phyloP scores from a whole-genome alignment of 2,329 filamentous ascomycete genomes.

The Dactylellina drechsleri region DNA sequence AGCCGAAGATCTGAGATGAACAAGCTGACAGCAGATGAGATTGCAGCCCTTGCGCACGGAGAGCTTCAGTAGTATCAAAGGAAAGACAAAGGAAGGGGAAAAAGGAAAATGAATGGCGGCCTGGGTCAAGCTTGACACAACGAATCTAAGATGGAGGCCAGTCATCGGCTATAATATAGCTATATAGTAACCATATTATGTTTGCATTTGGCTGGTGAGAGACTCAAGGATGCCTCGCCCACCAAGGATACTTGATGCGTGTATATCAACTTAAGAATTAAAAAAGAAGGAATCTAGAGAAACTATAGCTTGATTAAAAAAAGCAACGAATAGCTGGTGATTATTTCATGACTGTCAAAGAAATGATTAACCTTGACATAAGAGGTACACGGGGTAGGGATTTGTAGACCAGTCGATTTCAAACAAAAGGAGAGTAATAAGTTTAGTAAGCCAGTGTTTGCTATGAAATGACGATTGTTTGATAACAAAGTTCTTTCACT shows the following conservation, averaged over 20 bases:
- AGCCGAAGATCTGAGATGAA: slow-evolving; percentile 5
- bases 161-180: slow-evolving; percentile 33
- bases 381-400: background rate
- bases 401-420: too few species aligned
- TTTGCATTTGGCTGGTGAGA: slow-evolving; percentile 1
- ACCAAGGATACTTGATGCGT: slow-evolving; percentile 18
- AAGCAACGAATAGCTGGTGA: slow-evolving; percentile 26
- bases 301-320: slow-evolving; percentile 35
- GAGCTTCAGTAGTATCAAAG: slow-evolving; percentile 21
- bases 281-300: slow-evolving; percentile 52
- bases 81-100: slow-evolving; percentile 33
- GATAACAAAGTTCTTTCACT: slow-evolving; percentile 9
- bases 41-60: slow-evolving; percentile 4
- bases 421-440: background rate
- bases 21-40: slow-evolving; percentile 16
- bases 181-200: slow-evolving; percentile 22
- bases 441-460: slow-evolving; percentile 4
- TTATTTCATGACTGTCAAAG: too few species aligned
- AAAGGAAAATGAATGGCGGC: slow-evolving; percentile 10
- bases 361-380: slow-evolving; percentile 28
- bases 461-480: slow-evolving; percentile 8
- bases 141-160: slow-evolving; percentile 22
- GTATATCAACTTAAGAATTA: slow-evolving; percentile 32
- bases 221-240: slow-evolving; percentile 16
- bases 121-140: slow-evolving; percentile 16